Evolutionary conservation across 805 yeast species (phyloP).

Genomic region (Kurtzmaniella fragi): DNA sequence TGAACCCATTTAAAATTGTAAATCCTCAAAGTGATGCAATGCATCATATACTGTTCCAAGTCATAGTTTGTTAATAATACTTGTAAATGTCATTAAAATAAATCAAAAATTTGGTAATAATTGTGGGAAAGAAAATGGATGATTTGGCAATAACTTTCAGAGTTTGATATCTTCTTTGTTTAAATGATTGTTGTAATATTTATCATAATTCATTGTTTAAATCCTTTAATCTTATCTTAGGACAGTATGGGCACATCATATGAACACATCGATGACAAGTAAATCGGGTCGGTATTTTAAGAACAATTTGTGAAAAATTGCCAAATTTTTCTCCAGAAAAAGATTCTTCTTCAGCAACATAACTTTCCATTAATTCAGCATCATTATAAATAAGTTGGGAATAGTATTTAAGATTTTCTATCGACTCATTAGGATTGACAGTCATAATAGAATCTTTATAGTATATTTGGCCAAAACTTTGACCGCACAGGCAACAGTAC

Average conservation of each 20-base stretch:
- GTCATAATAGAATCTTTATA: slow-evolving; percentile 10
- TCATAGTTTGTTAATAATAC: too few species aligned
- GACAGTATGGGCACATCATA: slow-evolving; percentile 41
- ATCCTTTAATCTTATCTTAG: slow-evolving; percentile 29
- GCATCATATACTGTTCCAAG: too few species aligned
- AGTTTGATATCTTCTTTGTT: too few species aligned
- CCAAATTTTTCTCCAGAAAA: background rate
- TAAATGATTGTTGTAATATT: too few species aligned
- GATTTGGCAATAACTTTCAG: too few species aligned
- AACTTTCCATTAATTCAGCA: background rate
- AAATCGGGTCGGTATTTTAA: slow-evolving; percentile 28
- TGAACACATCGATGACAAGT: slow-evolving; percentile 34
- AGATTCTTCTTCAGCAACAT: too few species aligned
- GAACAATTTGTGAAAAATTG: slow-evolving; percentile 11
- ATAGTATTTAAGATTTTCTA: slow-evolving; percentile 20
- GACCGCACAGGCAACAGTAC: slow-evolving; percentile 40
- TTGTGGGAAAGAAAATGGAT: too few species aligned
- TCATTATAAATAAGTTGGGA: slow-evolving; percentile 16
- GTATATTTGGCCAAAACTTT: slow-evolving; percentile 29
- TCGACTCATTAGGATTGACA: slow-evolving; percentile 3
- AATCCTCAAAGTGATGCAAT: too few species aligned
- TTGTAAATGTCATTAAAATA: too few species aligned
- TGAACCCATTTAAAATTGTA: too few species aligned
- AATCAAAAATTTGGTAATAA: too few species aligned
- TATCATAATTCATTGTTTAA: slow-evolving; percentile 1